These are phyloP conservation scores for Candida ficus DNA, from an alignment of 805 yeast species.

Conservation along the genomic window DNA sequence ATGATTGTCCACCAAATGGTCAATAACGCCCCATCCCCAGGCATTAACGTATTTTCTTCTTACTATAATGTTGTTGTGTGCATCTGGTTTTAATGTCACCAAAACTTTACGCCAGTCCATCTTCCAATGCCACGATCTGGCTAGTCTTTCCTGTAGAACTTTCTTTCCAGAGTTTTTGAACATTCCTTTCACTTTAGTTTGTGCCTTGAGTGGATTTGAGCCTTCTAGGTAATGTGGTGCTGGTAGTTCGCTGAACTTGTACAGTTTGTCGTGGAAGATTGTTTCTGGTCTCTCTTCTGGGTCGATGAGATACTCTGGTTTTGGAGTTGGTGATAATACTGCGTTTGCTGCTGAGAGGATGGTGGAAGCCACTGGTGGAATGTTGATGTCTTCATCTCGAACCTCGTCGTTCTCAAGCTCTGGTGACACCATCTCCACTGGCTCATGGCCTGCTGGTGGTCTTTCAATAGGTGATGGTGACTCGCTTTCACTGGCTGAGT, in stretches of 20 bases:
- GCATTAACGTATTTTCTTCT: slow-evolving; percentile 88
- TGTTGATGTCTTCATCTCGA: slow-evolving; percentile 25
- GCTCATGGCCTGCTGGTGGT: not conserved
- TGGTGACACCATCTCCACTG: not conserved
- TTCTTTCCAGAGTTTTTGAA: slow-evolving; percentile 10
- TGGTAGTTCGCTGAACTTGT: slow-evolving; percentile 63
- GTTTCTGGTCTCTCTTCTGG: slow-evolving; percentile 61
- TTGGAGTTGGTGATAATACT: slow-evolving; percentile 76
- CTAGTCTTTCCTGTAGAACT: slow-evolving; percentile 60
- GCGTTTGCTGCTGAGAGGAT: slow-evolving; percentile 74
- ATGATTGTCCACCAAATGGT: slow-evolving; percentile 62
- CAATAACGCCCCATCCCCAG: slow-evolving; percentile 92
- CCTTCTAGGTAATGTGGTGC: slow-evolving; percentile 33
- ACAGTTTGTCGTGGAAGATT: slow-evolving; percentile 79
- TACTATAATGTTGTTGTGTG: slow-evolving; percentile 90
- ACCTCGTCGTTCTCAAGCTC: slow-evolving; percentile 12
- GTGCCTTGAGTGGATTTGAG: slow-evolving; percentile 12
- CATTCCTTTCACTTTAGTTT: slow-evolving; percentile 2
- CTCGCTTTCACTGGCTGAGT: too few relatives aligned
- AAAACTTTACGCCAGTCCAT: slow-evolving; percentile 90
- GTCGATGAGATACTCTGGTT: slow-evolving; percentile 56
- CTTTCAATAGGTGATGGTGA: slow-evolving; percentile 4
- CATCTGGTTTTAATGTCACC: slow-evolving; percentile 83
- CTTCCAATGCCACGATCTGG: slow-evolving; percentile 79
- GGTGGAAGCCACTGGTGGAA: slow-evolving; percentile 72